A percentile compares a stretch with the other conserved stretches of the same genome.
phyloP scores from a whole-genome alignment of 164 flowering plant species.

The Berberis thunbergii region DNA sequence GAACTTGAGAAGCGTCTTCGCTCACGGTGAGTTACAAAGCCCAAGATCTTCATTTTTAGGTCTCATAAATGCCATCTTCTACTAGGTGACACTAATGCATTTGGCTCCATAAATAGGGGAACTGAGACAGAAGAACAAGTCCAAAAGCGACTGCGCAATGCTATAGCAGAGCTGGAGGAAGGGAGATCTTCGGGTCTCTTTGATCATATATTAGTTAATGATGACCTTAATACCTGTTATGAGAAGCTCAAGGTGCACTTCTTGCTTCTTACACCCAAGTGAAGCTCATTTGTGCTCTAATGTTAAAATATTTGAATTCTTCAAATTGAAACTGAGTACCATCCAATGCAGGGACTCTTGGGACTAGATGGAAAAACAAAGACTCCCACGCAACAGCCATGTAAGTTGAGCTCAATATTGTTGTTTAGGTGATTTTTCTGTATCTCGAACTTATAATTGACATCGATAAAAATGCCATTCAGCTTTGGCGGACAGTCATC shows the following conservation, averaged over 20 bases:
- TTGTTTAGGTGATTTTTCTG: too few species aligned
- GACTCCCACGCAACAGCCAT: slow-evolving; percentile 15
- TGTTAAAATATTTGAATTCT: background rate
- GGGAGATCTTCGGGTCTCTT: slow-evolving; percentile 67
- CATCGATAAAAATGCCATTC: background rate
- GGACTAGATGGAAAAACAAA: slow-evolving; percentile 35
- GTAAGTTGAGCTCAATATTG: slow-evolving; percentile 24
- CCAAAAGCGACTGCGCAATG: slow-evolving; percentile 77
- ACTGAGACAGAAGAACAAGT: slow-evolving; percentile 93
- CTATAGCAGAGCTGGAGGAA: slow-evolving; percentile 68
- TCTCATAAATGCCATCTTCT: background rate
- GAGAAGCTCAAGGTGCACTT: slow-evolving; percentile 59
- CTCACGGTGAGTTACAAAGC: background rate
- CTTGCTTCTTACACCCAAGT: background rate
- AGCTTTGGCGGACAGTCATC: slow-evolving; percentile 25
- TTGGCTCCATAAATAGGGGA: slow-evolving; percentile 39
- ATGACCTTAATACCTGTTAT: slow-evolving; percentile 72
- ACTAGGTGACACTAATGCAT: background rate
- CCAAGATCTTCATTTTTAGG: background rate
- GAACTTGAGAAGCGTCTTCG: too few species aligned
- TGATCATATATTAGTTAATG: slow-evolving; percentile 73
- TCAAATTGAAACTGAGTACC: background rate
- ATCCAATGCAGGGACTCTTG: slow-evolving; percentile 51
- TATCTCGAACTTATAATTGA: too few species aligned
- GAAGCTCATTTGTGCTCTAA: background rate